phyloP scores from a whole-genome alignment of 768 basidiomycete genomes.

The Termitomyces eurrhizus region DNA sequence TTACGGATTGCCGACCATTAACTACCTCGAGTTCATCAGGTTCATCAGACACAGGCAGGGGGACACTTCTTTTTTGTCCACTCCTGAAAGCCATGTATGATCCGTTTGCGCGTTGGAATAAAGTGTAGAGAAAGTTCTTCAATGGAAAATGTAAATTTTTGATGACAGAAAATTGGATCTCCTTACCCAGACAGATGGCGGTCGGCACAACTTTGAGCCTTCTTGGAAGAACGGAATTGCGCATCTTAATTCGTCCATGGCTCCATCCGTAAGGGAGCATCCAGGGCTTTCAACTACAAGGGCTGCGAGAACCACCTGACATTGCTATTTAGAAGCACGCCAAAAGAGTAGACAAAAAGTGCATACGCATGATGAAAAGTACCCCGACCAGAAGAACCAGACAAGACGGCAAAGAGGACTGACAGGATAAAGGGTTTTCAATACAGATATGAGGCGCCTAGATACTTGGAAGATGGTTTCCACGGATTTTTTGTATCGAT shows the following conservation, averaged over 20 bases:
- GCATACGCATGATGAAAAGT: conserved; percentile 46
- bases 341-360: not conserved
- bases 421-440: conserved; percentile 32
- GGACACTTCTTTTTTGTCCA: conserved; percentile 15
- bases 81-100: conserved; percentile 26
- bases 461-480: conserved; percentile 41
- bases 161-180: not conserved
- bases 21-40: conserved; percentile 36
- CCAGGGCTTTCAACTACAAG: conserved; percentile 43
- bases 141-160: not conserved
- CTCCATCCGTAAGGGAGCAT: conserved; percentile 36
- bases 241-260: conserved; percentile 33
- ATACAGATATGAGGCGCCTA: conserved; percentile 34
- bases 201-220: conserved; percentile 35
- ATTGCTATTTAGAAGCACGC: not conserved
- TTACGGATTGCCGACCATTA: conserved; percentile 29
- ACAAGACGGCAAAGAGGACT: conserved; percentile 31
- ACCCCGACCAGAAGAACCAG: conserved; percentile 51
- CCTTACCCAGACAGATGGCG: conserved; percentile 32
- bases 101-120: conserved; percentile 30
- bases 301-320: conserved; percentile 41
- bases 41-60: conserved; percentile 11
- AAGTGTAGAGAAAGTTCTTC: conserved; percentile 34
- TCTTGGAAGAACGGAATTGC: conserved; percentile 39
- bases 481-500: conserved; percentile 44